Base-by-base conservation (phyloP, 345 rosid genomes). In the Citrus reticulata region DNA sequence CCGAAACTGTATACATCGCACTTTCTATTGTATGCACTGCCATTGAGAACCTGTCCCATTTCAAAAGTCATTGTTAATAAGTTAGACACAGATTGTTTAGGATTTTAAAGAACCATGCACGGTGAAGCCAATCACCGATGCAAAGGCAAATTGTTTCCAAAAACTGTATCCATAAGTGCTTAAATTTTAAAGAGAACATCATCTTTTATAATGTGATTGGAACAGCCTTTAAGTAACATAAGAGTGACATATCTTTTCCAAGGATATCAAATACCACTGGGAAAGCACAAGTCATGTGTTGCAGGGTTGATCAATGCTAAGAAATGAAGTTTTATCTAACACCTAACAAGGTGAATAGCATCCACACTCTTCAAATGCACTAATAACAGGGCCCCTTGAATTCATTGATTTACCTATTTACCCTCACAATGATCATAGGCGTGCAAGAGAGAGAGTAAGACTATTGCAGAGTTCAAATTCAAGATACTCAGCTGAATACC, bases 1-100 rank as follows among this genome's bases (percentile, higher is more conserved):
- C 99, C 97, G 5, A 96, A 96, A 84, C 99, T 94, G 81, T 96
- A 96, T 70, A 96, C 99, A 75, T 96, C 98, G 29, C 99, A 96
- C 78, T 93, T 96, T 84, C 97, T 87, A 81, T 96, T 91, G 86
- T 96, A 94, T 2, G 99, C 87, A 68, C 80, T 91, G 84, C 99
- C 99, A 73, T 96, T 94, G 78, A 96, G 90, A 77, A 96, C 99
- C 98, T 94, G 81, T 37, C 13, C 16, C 54, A 62, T 68, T 72
- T 34, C 70, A 61, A 17, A 80, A 62, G 54, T 49, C 70, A 35
- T 34, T 8, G 51, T 27, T 24, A 46, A 69, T 58, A 73, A 40
- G 73, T 61, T 35, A 64, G 42, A 39, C 2, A 10, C 29, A 74
- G 25, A 69, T 32, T 35, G 63, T 32, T 67, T 30, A 25, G 55